Percentiles rank a stretch among this genome's conserved stretches.
phyloP scores from a whole-genome alignment of 208 protist species.

The Crithidia bombi region DNA sequence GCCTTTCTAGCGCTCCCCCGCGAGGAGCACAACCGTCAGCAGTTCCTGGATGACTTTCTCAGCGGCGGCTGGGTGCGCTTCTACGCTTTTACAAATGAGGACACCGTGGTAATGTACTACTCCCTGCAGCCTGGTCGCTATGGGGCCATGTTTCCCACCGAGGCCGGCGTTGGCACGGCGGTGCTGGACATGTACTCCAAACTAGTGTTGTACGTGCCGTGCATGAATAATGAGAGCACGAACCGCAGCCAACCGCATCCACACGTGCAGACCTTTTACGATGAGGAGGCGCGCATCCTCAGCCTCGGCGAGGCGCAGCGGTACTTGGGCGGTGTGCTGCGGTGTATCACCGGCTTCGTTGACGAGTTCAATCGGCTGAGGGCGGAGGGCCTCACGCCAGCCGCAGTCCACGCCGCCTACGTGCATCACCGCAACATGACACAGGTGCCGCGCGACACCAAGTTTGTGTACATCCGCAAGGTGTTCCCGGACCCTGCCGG shows the following conservation, averaged over 20 bases:
- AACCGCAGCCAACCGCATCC: conserved; percentile 85
- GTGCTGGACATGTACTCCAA: conserved; percentile 86
- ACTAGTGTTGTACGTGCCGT: conserved; percentile 84
- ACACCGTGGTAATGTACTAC: conserved; percentile 89
- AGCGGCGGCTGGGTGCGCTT: conserved; percentile 87
- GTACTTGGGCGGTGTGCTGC: conserved; percentile 72
- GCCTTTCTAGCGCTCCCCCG: conserved; percentile 81
- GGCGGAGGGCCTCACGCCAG: conserved; percentile 75
- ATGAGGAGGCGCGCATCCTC: conserved; percentile 82
- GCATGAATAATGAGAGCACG: conserved; percentile 86
- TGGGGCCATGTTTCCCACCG: conserved; percentile 85
- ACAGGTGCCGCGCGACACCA: conserved; percentile 76
- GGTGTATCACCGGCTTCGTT: conserved; percentile 78
- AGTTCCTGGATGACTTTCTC: conserved; percentile 86
- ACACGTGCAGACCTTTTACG: conserved; percentile 89
- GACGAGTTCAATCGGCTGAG: conserved; percentile 64
- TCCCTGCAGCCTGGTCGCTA: conserved; percentile 86
- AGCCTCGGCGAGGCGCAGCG: conserved; percentile 74
- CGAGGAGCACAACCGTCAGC: conserved; percentile 69
- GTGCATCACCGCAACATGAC: conserved; percentile 73
- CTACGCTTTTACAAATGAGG: conserved; percentile 82
- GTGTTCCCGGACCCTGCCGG: conserved; percentile 85
- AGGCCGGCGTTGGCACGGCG: conserved; percentile 77
- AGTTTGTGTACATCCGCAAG: conserved; percentile 90
- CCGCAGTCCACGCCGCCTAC: conserved; percentile 80